phyloP scores from a whole-genome alignment of 2,329 filamentous ascomycete species.

The Diaporthe amygdali region DNA sequence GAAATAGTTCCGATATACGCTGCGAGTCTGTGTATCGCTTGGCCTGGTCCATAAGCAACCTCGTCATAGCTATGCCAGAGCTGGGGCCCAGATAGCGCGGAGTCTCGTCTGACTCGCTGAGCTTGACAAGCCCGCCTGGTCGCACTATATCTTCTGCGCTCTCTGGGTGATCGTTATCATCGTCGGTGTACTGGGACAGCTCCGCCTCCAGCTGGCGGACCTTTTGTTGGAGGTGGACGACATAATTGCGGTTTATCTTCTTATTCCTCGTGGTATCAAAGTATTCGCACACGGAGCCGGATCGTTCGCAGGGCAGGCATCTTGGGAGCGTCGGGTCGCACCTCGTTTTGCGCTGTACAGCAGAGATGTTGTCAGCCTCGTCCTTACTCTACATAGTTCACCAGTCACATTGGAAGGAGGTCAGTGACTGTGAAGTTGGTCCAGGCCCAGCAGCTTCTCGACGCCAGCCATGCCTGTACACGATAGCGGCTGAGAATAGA shows the following conservation, averaged over 20 bases:
- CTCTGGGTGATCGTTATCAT: conserved; percentile 72
- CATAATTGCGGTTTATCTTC: conserved; percentile 89
- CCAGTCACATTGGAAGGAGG: not conserved
- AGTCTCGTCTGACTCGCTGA: conserved; percentile 84
- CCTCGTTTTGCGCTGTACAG: conserved; percentile 84
- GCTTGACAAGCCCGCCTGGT: conserved; percentile 81
- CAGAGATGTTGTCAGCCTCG: conserved; percentile 21
- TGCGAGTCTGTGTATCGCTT: conserved; percentile 92
- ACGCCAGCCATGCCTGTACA: not conserved
- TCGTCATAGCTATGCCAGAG: conserved; percentile 93
- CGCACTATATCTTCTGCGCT: conserved; percentile 86
- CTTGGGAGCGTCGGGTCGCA: conserved; percentile 92
- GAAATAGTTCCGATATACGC: conserved; percentile 90
- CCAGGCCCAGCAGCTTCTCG: not conserved
- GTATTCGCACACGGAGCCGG: conserved; percentile 92
- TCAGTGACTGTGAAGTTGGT: not conserved
- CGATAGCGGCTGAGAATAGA: not conserved
- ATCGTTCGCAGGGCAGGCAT: conserved; percentile 91
- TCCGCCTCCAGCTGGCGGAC: conserved; percentile 83
- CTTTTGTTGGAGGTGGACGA: conserved; percentile 87
- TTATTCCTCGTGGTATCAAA: conserved; percentile 87
- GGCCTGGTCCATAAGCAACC: conserved; percentile 93
- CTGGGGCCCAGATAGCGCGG: conserved; percentile 90
- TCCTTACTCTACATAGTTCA: not conserved
- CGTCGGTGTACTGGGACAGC: conserved; percentile 78